phyloP scores from a whole-genome alignment of 1,139 yeast genomes.

The Zygoascus sp. region DNA sequence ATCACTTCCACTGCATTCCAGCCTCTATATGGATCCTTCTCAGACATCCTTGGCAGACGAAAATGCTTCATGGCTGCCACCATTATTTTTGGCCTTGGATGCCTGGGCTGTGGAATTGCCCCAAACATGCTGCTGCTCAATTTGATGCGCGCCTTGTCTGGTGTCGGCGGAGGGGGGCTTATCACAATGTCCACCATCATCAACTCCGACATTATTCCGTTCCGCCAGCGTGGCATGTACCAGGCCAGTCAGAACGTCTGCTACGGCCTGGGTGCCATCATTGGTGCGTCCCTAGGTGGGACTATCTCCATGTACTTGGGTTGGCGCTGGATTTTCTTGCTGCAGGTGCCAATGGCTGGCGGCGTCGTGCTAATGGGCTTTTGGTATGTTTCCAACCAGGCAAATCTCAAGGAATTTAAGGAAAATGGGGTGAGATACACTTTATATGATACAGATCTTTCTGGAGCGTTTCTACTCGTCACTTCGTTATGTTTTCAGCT shows the following conservation, averaged over 20 bases:
- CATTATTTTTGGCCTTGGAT: slow-evolving; percentile 13
- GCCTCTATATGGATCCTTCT: slow-evolving; percentile 18
- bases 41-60: slow-evolving; percentile 17
- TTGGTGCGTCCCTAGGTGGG: slow-evolving; percentile 19
- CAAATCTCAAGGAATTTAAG: slow-evolving; percentile 4
- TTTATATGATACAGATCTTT: slow-evolving; percentile 9
- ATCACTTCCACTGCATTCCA: slow-evolving; percentile 16
- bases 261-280: slow-evolving; percentile 14
- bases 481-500: slow-evolving; percentile 14
- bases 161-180: slow-evolving; percentile 19
- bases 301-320: slow-evolving; percentile 15
- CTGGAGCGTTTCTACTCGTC: slow-evolving; percentile 14
- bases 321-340: slow-evolving; percentile 18
- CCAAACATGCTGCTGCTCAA: slow-evolving; percentile 13
- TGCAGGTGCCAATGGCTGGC: slow-evolving; percentile 15
- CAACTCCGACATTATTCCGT: slow-evolving; percentile 17
- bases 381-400: slow-evolving; percentile 10
- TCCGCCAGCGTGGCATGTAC: slow-evolving; percentile 15
- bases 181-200: slow-evolving; percentile 18
- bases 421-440: slow-evolving; percentile 2
- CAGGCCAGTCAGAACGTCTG: slow-evolving; percentile 15
- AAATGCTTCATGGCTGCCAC: slow-evolving; percentile 13
- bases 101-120: slow-evolving; percentile 18
- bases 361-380: slow-evolving; percentile 10
- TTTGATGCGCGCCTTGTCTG: slow-evolving; percentile 17